A percentile compares a stretch with the other conserved stretches of the same genome.
Evolutionary conservation across 495 filamentous ascomycete species (phyloP).

Genomic region (Penicillium cinerascens): DNA sequence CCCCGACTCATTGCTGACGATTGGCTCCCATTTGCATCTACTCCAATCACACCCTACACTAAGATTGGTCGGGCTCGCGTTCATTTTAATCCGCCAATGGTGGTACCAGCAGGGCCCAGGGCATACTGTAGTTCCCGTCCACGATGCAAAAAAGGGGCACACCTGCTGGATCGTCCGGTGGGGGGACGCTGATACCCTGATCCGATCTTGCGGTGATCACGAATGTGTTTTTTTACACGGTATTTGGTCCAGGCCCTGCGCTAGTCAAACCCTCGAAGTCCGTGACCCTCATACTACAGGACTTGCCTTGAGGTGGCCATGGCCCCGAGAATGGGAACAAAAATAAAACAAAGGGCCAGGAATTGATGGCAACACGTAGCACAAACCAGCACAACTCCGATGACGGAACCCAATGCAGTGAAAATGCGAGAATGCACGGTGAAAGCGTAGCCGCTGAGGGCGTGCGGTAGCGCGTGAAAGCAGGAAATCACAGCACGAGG

Average conservation of each 20-base stretch:
- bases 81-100: background rate
- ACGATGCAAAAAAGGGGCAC: background rate
- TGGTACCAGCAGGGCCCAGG: background rate
- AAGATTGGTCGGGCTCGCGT: background rate
- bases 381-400: background rate
- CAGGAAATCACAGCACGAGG: background rate
- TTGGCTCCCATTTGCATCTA: background rate
- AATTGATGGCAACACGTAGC: background rate
- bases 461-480: constrained; percentile 1
- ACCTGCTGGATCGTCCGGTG: background rate
- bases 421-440: background rate
- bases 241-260: constrained; percentile 19
- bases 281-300: background rate
- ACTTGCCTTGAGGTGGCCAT: background rate
- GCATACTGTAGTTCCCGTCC: background rate
- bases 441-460: constrained; percentile 9
- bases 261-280: constrained; percentile 3
- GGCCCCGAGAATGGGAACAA: background rate
- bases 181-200: constrained; percentile 9
- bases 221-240: constrained; percentile 8
- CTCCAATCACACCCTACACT: background rate
- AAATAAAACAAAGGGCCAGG: background rate
- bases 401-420: background rate
- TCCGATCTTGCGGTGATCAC: constrained; percentile 7
- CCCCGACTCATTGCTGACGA: background rate